Percentiles rank a stretch among this genome's conserved stretches.
Conservation (phyloP, 352 stramenopile species). For the Phytophthora pseudosyringae region DNA sequence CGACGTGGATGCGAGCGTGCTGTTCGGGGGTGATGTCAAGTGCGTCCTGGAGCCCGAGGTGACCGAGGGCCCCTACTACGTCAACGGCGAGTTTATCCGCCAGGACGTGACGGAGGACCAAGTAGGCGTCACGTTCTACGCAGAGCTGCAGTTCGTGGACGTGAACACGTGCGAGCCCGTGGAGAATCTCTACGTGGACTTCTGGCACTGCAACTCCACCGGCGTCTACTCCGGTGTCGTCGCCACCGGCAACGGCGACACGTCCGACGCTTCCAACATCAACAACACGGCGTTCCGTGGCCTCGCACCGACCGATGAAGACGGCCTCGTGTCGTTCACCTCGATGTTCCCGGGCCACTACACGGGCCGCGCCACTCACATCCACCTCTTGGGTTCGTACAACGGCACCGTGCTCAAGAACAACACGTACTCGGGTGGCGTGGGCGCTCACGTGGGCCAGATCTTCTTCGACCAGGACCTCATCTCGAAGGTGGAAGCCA, state of each 20-base stretch:
- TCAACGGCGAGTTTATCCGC: conserved; percentile 32
- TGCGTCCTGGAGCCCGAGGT: conserved; percentile 34
- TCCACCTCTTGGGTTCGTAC: conserved; percentile 37
- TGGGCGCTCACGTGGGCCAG: conserved; percentile 28
- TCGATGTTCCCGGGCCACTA: conserved; percentile 33
- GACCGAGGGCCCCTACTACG: conserved; percentile 34
- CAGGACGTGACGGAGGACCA: conserved; percentile 26
- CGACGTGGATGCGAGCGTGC: conserved; percentile 13
- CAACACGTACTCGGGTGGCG: conserved; percentile 34
- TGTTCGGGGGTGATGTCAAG: conserved; percentile 28
- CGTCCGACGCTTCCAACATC: conserved; percentile 29
- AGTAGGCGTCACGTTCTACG: conserved; percentile 28
- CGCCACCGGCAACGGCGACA: conserved; percentile 31
- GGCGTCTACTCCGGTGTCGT: conserved; percentile 36
- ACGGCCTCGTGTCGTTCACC: conserved; percentile 30
- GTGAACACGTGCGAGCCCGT: conserved; percentile 37
- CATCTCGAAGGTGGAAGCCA: conserved; percentile 32
- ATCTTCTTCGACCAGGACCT: conserved; percentile 36
- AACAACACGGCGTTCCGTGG: conserved; percentile 38
- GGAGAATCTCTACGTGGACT: conserved; percentile 30
- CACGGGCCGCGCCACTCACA: conserved; percentile 34
- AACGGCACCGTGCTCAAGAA: conserved; percentile 35
- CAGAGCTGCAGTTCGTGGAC: conserved; percentile 34
- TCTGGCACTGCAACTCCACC: conserved; percentile 39
- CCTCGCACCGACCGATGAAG: conserved; percentile 22